Percentiles rank a stretch among this genome's conserved stretches.
phyloP scores from a whole-genome alignment of 208 protist genomes.

The Acanthamoeba healyi region DNA sequence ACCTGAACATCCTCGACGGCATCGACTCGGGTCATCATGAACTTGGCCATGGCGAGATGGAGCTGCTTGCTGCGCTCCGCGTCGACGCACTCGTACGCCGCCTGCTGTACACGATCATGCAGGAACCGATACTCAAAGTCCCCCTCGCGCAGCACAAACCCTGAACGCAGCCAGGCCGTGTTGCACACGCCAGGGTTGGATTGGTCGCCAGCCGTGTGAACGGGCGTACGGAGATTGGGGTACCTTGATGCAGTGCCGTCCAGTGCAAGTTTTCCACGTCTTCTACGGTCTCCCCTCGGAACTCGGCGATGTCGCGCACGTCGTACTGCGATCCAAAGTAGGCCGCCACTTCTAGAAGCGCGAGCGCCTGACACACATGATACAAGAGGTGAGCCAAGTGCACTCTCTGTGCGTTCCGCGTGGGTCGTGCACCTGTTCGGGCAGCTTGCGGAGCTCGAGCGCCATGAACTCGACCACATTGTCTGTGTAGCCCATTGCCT shows the following conservation, averaged over 20 bases:
- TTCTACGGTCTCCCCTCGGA: neutral
- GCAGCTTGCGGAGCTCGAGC: conserved; percentile 31
- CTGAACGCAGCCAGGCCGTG: neutral
- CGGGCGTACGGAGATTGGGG: neutral
- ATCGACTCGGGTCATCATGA: conserved; percentile 5
- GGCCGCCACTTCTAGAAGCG: neutral
- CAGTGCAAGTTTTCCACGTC: neutral
- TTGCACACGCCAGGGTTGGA: no score
- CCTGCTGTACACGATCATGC: conserved; percentile 49
- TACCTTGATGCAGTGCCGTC: neutral
- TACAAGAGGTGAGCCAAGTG: no score
- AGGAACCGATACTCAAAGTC: conserved; percentile 63
- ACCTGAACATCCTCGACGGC: neutral
- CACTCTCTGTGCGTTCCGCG: no score
- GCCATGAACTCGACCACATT: conserved; percentile 69
- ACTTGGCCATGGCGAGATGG: conserved; percentile 15
- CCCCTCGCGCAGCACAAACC: conserved; percentile 2
- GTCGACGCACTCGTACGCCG: neutral
- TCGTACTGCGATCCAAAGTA: neutral
- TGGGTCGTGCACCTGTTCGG: no score
- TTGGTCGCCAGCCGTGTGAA: no score
- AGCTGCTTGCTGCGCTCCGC: neutral
- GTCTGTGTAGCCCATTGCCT: neutral
- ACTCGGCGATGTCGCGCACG: neutral
- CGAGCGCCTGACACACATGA: no score